Percentiles rank a stretch among this genome's conserved stretches.
phyloP scores from a whole-genome alignment of 2,329 filamentous ascomycete species.

The Epichloe typhina region DNA sequence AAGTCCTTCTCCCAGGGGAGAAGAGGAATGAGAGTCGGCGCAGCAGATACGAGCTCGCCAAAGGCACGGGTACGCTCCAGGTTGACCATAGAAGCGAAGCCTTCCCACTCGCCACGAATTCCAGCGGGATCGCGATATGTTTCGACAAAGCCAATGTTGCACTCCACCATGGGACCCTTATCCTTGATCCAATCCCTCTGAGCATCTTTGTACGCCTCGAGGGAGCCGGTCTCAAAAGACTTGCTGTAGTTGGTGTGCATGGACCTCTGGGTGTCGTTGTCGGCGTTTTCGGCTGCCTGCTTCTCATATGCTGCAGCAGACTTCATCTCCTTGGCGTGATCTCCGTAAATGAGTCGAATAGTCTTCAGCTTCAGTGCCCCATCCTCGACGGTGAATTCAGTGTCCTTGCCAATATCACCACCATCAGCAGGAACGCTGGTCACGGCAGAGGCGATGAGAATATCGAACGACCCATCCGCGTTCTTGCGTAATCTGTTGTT shows the following conservation, averaged over 20 bases:
- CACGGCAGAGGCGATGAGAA: slow-evolving; percentile 59
- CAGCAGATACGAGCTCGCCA: slow-evolving; percentile 67
- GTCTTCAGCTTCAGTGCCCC: slow-evolving; percentile 52
- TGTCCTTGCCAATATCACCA: slow-evolving; percentile 55
- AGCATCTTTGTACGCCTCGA: slow-evolving; percentile 67
- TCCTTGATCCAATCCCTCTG: slow-evolving; percentile 75
- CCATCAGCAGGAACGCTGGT: slow-evolving; percentile 46
- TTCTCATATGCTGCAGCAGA: slow-evolving; percentile 53
- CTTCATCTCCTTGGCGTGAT: slow-evolving; percentile 59
- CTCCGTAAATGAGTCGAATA: slow-evolving; percentile 60
- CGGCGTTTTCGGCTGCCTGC: slow-evolving; percentile 53
- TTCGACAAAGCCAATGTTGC: slow-evolving; percentile 74
- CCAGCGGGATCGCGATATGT: slow-evolving; percentile 76
- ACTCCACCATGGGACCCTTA: slow-evolving; percentile 67
- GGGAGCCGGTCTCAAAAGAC: slow-evolving; percentile 61
- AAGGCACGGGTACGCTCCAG: slow-evolving; percentile 83
- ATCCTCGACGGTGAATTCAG: slow-evolving; percentile 44
- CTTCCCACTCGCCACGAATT: slow-evolving; percentile 73
- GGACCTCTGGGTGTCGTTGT: slow-evolving; percentile 59
- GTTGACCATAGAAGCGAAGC: slow-evolving; percentile 76
- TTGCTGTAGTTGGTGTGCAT: slow-evolving; percentile 64
- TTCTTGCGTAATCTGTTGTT: slow-evolving; percentile 66
- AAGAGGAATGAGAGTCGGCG: slow-evolving; percentile 72
- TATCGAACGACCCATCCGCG: slow-evolving; percentile 49
- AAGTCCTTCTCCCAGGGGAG: slow-evolving; percentile 82